Conservation (phyloP, 768 basidiomycete species). For the Leccinum obscurum region DNA sequence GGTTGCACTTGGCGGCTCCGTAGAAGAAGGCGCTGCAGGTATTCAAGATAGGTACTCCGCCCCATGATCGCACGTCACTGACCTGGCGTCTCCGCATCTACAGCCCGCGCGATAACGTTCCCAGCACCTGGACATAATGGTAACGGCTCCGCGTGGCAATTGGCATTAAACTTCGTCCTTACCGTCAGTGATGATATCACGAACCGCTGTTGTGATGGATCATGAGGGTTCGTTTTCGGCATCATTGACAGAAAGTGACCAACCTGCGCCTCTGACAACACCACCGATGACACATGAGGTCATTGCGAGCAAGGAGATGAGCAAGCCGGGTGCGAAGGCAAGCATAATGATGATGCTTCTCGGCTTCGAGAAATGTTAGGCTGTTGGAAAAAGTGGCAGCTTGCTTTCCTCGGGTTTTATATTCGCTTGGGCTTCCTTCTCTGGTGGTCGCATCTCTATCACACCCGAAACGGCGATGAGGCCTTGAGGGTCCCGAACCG, state of each 20-base stretch:
- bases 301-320: constrained; percentile 16
- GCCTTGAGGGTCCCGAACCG: neutral
- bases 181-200: constrained; percentile 1
- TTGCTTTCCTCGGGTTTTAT: constrained; percentile 13
- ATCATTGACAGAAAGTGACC: neutral
- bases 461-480: neutral
- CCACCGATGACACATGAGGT: constrained; percentile 9
- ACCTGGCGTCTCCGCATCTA: constrained; percentile 2
- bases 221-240: neutral
- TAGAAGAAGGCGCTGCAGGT: neutral
- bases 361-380: neutral
- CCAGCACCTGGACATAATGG: neutral
- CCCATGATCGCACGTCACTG: constrained; percentile 3
- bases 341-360: constrained; percentile 10
- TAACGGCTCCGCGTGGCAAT: neutral
- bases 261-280: constrained; percentile 11
- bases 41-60: neutral
- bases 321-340: constrained; percentile 7
- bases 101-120: neutral
- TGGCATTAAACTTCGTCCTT: neutral
- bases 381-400: neutral
- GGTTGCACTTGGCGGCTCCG: too few relatives aligned
- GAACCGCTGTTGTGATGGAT: neutral
- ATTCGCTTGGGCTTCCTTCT: neutral
- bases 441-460: neutral